Evolutionary conservation across 208 protist species (phyloP), one percentile per base, ranked within the genome.

Genomic region (Trypanosoma platydactyli): DNA sequence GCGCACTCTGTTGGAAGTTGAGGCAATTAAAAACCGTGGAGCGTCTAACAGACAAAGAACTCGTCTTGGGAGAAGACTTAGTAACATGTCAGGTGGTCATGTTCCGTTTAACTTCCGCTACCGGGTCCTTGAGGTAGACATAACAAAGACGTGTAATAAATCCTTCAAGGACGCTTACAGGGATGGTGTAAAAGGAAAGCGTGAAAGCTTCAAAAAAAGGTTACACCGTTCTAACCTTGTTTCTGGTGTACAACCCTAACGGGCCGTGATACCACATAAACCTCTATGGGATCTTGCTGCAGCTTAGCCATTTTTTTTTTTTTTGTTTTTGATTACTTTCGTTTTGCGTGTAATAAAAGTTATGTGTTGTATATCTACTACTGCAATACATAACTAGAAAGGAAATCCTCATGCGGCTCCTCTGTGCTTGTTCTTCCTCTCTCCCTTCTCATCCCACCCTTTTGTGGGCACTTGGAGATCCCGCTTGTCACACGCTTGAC

Each of bases 51-150:
- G 71, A 59, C 67, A 92, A 29, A 83, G 87, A 3, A 80, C 76
- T 46, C 78, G 62, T 24, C 61, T 93, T 48, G 90, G 85, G 11
- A 80, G 79, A 2, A 63, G 56, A 35, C 60, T 95, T 38, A 91
- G 87, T 27, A 94, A 92, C 61, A 50, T 67, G 18, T 66, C 77
- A 24, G 90, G 90, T 13, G 83, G 81, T 3, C 90, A 87, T 20
- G 87, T 95, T 33, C 90, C 90, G 3, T 95, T 95, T 63, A 91
- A 94, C 58, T 67, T 95, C 29, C 82, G 90, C 16, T 96, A 96
- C 71, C 76, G 80, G 35, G 77, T 96, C 11, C 79, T 94, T 18
- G 77, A 94, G 66, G 90, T 88, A n/a, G 81, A 96, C 72, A 62
- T 94, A 20, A 79, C 59, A 25, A 79, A 96, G 55, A 83, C 79